A percentile compares a stretch with the other conserved stretches of the same genome.
These are phyloP conservation scores for Mortierella alpina DNA, from an alignment of 192 early-diverging fungal species.

Conservation along the genomic window DNA sequence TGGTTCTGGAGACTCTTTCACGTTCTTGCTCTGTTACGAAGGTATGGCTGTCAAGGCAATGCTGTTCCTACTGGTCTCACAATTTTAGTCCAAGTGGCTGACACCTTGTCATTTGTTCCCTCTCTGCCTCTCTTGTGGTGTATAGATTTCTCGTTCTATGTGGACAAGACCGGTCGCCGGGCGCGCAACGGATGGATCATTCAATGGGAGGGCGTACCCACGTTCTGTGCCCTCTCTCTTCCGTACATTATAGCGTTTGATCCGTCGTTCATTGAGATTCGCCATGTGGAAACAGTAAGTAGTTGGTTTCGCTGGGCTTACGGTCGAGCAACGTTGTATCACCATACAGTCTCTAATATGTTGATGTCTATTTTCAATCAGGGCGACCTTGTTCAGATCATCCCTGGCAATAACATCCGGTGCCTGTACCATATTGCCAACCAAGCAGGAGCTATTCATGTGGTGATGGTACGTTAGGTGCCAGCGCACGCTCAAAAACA, in stretches of 20 bases:
- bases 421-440: constrained; percentile 64
- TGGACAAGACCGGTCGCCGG: constrained; percentile 87
- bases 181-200: constrained; percentile 82
- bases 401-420: constrained; percentile 68
- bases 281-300: constrained; percentile 78
- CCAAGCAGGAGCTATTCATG: constrained; percentile 58
- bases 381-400: constrained; percentile 64
- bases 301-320: not conserved
- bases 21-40: constrained; percentile 92
- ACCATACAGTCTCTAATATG: not conserved
- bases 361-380: constrained; percentile 12
- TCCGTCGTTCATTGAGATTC: constrained; percentile 89
- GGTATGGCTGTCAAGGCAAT: constrained; percentile 54
- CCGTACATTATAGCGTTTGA: constrained; percentile 95
- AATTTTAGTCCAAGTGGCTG: not conserved
- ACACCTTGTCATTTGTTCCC: not conserved
- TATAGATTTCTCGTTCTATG: constrained; percentile 91
- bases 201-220: constrained; percentile 88
- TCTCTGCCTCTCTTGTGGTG: not conserved
- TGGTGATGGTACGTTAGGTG: constrained; percentile 54
- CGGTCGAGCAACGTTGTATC: not conserved
- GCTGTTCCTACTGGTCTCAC: not conserved
- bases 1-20: constrained; percentile 66
- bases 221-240: constrained; percentile 81
- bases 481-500: not conserved